phyloP scores from a whole-genome alignment of 1,139 yeast genomes.

The Suhomyces terraborum region DNA sequence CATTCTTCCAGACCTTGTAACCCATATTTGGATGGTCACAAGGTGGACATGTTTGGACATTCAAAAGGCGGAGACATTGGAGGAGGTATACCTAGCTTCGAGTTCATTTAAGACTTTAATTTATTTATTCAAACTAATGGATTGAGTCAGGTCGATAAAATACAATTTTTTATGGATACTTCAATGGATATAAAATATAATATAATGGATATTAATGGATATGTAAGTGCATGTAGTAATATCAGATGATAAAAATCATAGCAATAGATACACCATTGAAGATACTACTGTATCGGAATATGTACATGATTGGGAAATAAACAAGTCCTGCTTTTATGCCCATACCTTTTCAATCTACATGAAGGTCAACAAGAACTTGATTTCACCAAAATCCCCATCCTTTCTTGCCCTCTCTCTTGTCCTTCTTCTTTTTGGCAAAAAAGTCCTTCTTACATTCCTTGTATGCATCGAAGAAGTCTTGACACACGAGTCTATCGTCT shows the following conservation, averaged over 20 bases:
- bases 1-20: conserved; percentile 1
- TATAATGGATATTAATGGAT: too few relatives aligned
- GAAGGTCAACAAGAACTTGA: too few relatives aligned
- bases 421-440: conserved; percentile 46
- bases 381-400: conserved; percentile 51
- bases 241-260: too few relatives aligned
- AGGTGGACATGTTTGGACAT: conserved; percentile 8
- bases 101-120: conserved; percentile 2
- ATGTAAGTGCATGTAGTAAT: too few relatives aligned
- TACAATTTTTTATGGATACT: too few relatives aligned
- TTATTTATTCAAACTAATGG: too few relatives aligned
- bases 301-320: neutral
- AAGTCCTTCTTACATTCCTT: conserved; percentile 90
- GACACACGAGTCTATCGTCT: conserved; percentile 72
- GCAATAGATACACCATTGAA: too few relatives aligned
- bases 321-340: neutral
- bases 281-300: too few relatives aligned
- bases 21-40: conserved; percentile 6
- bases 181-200: too few relatives aligned
- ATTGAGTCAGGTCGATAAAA: neutral
- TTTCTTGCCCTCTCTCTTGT: conserved; percentile 40
- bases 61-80: conserved; percentile 6
- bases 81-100: conserved; percentile 11
- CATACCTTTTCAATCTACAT: too few relatives aligned
- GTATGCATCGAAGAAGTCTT: conserved; percentile 88